A percentile compares a stretch with the other conserved stretches of the same genome.
Evolutionary conservation across 495 filamentous ascomycete genomes (phyloP).

Genomic region (Trichoderma reesei): DNA sequence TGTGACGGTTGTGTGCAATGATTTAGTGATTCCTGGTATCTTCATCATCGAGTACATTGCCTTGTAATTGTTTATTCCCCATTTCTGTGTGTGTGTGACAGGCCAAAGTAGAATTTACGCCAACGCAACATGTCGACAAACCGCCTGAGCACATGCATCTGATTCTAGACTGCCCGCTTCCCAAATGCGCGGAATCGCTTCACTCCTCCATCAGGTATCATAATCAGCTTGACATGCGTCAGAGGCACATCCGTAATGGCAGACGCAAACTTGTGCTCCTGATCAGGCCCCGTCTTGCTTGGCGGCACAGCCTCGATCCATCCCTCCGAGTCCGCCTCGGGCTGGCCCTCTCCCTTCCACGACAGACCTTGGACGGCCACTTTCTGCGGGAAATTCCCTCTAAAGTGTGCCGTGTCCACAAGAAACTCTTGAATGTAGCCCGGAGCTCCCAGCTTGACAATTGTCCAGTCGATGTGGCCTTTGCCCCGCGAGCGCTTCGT

Average conservation of each 20-base stretch:
- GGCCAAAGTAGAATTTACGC: background rate
- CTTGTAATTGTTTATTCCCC: too few species aligned
- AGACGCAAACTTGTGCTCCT: constrained; percentile 63
- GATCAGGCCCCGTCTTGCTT: constrained; percentile 67
- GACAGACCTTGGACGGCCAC: constrained; percentile 60
- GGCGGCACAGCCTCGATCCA: constrained; percentile 63
- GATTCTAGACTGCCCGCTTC: constrained; percentile 39
- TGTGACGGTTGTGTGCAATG: too few species aligned
- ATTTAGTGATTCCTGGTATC: too few species aligned
- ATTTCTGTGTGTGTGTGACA: too few species aligned
- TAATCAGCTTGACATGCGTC: constrained; percentile 78
- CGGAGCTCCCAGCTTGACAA: constrained; percentile 63
- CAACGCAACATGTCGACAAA: background rate
- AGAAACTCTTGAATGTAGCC: constrained; percentile 63
- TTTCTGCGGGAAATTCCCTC: constrained; percentile 80
- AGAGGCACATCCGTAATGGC: constrained; percentile 47
- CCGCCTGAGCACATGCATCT: background rate
- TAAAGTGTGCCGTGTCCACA: constrained; percentile 82
- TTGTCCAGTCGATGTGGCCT: constrained; percentile 78
- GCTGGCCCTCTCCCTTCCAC: constrained; percentile 43
- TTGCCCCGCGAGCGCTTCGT: constrained; percentile 67
- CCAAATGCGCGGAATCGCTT: constrained; percentile 79
- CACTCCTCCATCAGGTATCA: constrained; percentile 86
- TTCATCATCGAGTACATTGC: too few species aligned
- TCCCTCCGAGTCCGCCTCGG: constrained; percentile 46